Evolutionary conservation across 108 stramenopile species (phyloP).

Genomic region (Fragilaria radians): DNA sequence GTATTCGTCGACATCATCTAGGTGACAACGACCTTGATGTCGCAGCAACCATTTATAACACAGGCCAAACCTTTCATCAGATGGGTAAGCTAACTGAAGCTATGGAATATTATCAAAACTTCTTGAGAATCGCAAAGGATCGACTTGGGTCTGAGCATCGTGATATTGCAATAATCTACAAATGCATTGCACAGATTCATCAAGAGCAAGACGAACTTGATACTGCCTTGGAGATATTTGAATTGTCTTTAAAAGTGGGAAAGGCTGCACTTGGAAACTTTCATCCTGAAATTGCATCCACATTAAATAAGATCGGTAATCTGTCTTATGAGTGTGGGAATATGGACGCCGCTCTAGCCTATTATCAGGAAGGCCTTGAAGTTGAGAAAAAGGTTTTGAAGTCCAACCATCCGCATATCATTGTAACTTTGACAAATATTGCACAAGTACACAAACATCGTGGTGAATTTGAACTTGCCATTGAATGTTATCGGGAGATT

Average conservation of each 20-base stretch:
- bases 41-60: conserved; percentile 65
- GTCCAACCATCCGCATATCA: conserved; percentile 39
- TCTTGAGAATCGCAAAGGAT: conserved; percentile 32
- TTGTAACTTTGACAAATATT: conserved; percentile 34
- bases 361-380: conserved; percentile 47
- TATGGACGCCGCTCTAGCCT: conserved; percentile 40
- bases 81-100: conserved; percentile 34
- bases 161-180: conserved; percentile 49
- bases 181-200: conserved; percentile 59
- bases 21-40: conserved; percentile 41
- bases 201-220: conserved; percentile 36
- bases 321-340: conserved; percentile 51
- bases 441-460: conserved; percentile 31
- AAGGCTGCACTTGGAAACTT: conserved; percentile 25
- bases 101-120: conserved; percentile 39
- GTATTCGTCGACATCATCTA: conserved; percentile 32
- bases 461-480: conserved; percentile 25
- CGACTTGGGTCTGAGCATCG: conserved; percentile 31
- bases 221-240: conserved; percentile 29
- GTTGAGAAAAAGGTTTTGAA: conserved; percentile 44
- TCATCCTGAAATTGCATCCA: conserved; percentile 61
- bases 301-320: conserved; percentile 69
- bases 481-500: conserved; percentile 34
- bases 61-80: conserved; percentile 60
- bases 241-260: conserved; percentile 23